Evolutionary conservation across 1,139 yeast species (phyloP).

Genomic region (Arxiozyma telluris): DNA sequence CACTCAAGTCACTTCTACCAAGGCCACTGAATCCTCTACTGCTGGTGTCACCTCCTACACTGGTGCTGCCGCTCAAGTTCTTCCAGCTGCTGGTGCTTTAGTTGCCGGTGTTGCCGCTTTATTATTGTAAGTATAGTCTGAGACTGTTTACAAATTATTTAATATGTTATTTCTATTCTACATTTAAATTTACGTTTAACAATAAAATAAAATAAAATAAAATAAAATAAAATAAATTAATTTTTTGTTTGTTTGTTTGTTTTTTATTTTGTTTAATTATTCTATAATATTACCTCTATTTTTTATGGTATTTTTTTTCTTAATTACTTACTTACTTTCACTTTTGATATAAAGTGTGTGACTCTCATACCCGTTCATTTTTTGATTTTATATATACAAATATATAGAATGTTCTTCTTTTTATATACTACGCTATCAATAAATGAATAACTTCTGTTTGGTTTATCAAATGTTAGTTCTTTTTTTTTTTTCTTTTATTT

Average conservation of each 20-base stretch:
- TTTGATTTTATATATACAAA: not conserved
- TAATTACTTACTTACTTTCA: too few relatives aligned
- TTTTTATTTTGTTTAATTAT: too few relatives aligned
- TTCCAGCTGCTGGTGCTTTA: conserved; percentile 34
- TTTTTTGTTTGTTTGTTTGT: not conserved
- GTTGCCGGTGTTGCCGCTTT: conserved; percentile 34
- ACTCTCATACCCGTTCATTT: too few relatives aligned
- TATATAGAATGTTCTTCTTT: too few relatives aligned
- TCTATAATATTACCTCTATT: too few relatives aligned
- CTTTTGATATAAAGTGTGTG: too few relatives aligned
- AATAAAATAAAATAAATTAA: too few relatives aligned
- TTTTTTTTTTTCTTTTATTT: too few relatives aligned
- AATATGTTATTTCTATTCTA: too few relatives aligned
- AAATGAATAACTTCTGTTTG: not conserved
- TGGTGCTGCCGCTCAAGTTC: conserved; percentile 31
- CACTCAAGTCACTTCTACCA: conserved; percentile 1
- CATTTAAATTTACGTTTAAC: not conserved
- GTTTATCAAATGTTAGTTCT: not conserved
- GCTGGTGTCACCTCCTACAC: conserved; percentile 13
- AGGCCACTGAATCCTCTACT: conserved; percentile 5
- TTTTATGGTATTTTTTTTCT: too few relatives aligned
- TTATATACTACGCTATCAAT: not conserved
- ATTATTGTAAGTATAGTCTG: conserved; percentile 27
- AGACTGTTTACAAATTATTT: not conserved
- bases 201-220: too few relatives aligned